These are phyloP conservation scores for Calycina herbarum DNA, from an alignment of 2,329 filamentous ascomycete genomes.

Conservation along the genomic window DNA sequence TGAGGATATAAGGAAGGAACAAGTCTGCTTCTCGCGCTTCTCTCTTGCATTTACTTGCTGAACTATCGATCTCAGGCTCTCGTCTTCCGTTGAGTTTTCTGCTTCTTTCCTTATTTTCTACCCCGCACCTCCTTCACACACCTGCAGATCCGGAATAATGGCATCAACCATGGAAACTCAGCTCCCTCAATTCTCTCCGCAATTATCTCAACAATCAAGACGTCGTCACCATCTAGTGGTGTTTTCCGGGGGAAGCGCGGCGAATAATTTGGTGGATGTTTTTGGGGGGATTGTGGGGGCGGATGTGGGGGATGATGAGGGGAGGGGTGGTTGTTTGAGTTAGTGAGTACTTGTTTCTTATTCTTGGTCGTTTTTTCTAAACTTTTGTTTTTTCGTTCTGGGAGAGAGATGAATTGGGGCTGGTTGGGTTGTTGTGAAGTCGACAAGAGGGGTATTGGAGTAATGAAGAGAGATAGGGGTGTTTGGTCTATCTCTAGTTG, in stretches of 20 bases:
- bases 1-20: too few relatives aligned
- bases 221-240: slow-evolving; percentile 58
- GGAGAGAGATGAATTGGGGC: background rate
- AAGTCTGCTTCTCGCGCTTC: too few relatives aligned
- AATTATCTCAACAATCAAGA: slow-evolving; percentile 20
- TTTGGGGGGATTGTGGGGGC: slow-evolving; percentile 59
- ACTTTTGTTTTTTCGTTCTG: background rate
- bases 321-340: slow-evolving; percentile 26
- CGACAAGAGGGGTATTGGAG: slow-evolving; percentile 37
- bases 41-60: too few relatives aligned
- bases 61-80: too few relatives aligned
- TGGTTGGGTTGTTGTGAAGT: too few relatives aligned
- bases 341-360: slow-evolving; percentile 33
- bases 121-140: too few relatives aligned
- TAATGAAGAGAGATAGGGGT: slow-evolving; percentile 44
- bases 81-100: too few relatives aligned
- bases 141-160: too few relatives aligned
- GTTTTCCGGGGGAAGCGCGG: slow-evolving; percentile 91
- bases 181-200: background rate
- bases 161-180: background rate
- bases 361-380: too few relatives aligned
- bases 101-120: too few relatives aligned
- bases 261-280: slow-evolving; percentile 89
- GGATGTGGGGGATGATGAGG: slow-evolving; percentile 28
- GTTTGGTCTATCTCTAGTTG: too few relatives aligned